Evolutionary conservation across 192 early-diverging fungal species (phyloP), one percentile per base, ranked within the genome.

Genomic region (Ambispora gerdemannii): DNA sequence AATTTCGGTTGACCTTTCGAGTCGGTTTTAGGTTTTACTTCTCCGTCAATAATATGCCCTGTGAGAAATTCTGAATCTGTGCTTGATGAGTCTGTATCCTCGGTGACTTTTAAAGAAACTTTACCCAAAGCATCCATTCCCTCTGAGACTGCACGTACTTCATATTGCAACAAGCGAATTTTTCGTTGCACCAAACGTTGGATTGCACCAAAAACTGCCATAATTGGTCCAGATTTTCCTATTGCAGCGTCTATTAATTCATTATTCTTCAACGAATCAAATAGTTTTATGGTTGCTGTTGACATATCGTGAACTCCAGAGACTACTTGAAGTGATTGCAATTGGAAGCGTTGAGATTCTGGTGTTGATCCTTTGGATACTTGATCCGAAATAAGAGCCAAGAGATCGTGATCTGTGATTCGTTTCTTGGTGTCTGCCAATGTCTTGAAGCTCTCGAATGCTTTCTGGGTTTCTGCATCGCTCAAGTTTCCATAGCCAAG

Each of bases 371-470:
- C 20, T 22, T 67, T 34, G 31, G 80, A 74, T 36, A 93, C 80
- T 61, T 89, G 83, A 38, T 95, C 92, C 27, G 90, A 86, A 47
- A 98, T 73, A 51, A 98, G 77, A 35, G 96, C 95, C 34, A 90
- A 84, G 53, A 98, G 71, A 76, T 98, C 95, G 71, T 90, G 87
- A 78, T 98, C 94, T 30, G 86, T 92, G 13, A 98, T 88, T 50
- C 84, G 85, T 53, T 90, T 82, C 81, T 96, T 96, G 67, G 91
- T 92, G 72, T 98, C 96, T n/a, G 93, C 93, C 64, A 97, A 82
- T 49, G 87, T 75, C 82, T 98, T 98, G 86, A 98, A 98, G 38
- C 83, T 81, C 6, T 77, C 85, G 86, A 98, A 98, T 3, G 91
- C 89, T 3, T 78, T 72, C 76, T 96, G 88, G 82, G 95, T 87